Evolutionary conservation across 176 grass and related monocot genomes (phyloP), one percentile per base, ranked within the genome.

Genomic region (Lolium rigidum): DNA sequence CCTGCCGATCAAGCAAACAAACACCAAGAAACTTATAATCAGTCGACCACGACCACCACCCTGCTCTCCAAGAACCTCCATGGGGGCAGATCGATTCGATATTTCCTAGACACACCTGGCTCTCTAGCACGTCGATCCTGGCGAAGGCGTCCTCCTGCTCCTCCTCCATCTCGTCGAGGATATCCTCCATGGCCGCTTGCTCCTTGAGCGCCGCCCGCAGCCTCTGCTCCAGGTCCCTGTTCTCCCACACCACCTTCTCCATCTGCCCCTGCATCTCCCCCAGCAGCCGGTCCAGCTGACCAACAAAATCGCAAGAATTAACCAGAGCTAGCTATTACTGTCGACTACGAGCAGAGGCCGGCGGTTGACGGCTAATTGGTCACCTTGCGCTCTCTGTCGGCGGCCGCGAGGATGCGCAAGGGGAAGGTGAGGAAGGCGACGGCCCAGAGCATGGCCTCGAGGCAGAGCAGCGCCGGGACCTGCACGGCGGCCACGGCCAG

Each of bases 181-280:
- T 35, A 4, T 35, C 63, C 41, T 88, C 90, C 56, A 82, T 26
- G 70, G 73, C 26, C 2, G 47, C 64, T 3, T 66, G 63, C 18
- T 92, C 90, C 74, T 81, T 46, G 24, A 52, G 16, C 57, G 86
- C 90, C 56, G 62, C 26, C n/a, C 26, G 48, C 25, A 95, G 18
- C 25, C 20, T 22, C 38, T 86, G 88, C 68, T 95, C 83, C 9
- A 92, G 82, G 9, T 74, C 70, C 79, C 61, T 62, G 20, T 92
- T 95, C 54, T 86, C 86, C 90, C 80, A 81, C 21, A 84, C 79
- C 9, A 95, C 54, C 21, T 38, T 15, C 9, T 95, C 88, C 88
- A 95, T 86, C 88, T 95, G 88, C 67, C 28, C 47, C 76, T 95
- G 90, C 93, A 95, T 95, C 86, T 88, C 88, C 21, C 8, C 26